phyloP scores from a whole-genome alignment of 2,329 filamentous ascomycete genomes.

The Sporothrix phasma region DNA sequence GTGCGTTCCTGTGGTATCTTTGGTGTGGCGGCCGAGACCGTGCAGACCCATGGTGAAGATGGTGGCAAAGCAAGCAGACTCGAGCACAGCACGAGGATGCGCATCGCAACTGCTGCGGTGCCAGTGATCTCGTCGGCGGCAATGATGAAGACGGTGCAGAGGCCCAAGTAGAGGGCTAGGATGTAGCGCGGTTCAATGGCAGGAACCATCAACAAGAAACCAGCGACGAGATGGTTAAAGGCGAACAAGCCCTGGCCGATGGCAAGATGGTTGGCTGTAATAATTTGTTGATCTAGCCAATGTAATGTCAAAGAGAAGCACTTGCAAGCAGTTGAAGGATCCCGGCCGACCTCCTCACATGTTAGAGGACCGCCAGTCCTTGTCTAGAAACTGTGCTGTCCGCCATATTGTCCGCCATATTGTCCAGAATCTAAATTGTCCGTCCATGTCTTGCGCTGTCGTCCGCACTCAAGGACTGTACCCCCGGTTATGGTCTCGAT shows the following conservation, averaged over 20 bases:
- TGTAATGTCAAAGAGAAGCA: neutral
- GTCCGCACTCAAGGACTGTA: no score
- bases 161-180: conserved; percentile 41
- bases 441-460: no score
- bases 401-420: no score
- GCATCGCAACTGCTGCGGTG: conserved; percentile 42
- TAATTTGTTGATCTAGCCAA: neutral
- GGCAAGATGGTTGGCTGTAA: conserved; percentile 41
- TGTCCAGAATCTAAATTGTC: no score
- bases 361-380: no score
- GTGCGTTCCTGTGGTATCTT: conserved; percentile 32
- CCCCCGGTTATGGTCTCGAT: no score
- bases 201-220: conserved; percentile 43
- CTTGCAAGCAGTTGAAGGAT: conserved; percentile 13
- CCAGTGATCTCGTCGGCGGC: conserved; percentile 42
- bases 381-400: no score
- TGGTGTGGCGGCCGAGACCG: conserved; percentile 45
- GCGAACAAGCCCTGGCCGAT: conserved; percentile 51
- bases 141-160: conserved; percentile 45
- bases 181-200: conserved; percentile 44
- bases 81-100: conserved; percentile 48
- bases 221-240: conserved; percentile 46
- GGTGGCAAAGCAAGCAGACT: conserved; percentile 48
- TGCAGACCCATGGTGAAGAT: conserved; percentile 50
- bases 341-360: conserved; percentile 25